Conservation (phyloP, 2,329 filamentous ascomycete species). For the Trichoderma endophyticum region DNA sequence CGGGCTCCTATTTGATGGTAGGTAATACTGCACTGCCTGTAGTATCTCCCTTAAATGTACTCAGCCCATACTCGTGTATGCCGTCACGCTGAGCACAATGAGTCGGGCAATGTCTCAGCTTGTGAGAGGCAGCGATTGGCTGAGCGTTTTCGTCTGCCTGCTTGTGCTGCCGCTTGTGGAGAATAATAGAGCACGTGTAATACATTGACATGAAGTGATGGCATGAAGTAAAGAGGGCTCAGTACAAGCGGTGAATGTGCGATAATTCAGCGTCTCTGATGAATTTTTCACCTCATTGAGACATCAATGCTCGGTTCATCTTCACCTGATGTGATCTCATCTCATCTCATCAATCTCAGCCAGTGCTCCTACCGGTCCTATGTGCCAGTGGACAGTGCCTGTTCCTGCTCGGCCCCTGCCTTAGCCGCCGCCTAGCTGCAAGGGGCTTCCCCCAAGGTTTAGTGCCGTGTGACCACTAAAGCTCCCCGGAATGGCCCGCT, state of each 20-base stretch:
- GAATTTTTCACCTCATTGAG: not conserved
- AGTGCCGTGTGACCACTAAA: constrained; percentile 10
- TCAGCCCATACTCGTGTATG: not conserved
- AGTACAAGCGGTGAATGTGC: not conserved
- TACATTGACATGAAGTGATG: not conserved
- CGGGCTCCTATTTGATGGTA: no score
- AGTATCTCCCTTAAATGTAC: not conserved
- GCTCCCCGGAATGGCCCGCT: not conserved
- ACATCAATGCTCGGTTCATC: not conserved
- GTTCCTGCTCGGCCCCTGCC: constrained; percentile 7
- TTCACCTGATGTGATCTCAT: not conserved
- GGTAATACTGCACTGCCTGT: no score
- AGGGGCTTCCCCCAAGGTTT: not conserved
- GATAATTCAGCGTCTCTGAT: not conserved
- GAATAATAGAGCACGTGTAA: not conserved
- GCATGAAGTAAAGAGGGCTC: not conserved
- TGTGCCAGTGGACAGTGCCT: no score
- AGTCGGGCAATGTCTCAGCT: not conserved
- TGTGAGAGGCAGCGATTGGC: not conserved
- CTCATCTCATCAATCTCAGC: not conserved
- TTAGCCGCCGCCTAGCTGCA: constrained; percentile 11
- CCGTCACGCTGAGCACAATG: not conserved
- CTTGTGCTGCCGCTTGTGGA: not conserved
- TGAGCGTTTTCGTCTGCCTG: not conserved
- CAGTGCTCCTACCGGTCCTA: not conserved